Evolutionary conservation across 2,329 filamentous ascomycete species (phyloP).

Genomic region (Calonectria honghensis): DNA sequence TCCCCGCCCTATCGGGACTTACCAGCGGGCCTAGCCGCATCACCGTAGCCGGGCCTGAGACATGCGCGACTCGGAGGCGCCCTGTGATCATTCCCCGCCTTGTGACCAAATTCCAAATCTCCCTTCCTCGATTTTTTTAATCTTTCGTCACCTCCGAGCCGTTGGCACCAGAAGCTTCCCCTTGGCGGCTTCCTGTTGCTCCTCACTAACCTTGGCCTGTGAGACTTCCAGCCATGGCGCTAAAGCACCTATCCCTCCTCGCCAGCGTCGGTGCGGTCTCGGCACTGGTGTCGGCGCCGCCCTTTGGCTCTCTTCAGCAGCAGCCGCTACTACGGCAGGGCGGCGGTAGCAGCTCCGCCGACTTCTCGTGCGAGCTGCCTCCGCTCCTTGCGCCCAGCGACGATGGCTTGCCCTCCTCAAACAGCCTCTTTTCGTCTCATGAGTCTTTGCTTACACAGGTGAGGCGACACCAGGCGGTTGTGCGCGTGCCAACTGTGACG

Average conservation of each 20-base stretch:
- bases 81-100: constrained; percentile 27
- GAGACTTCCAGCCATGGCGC: constrained; percentile 43
- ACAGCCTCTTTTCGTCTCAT: constrained; percentile 58
- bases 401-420: constrained; percentile 59
- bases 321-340: constrained; percentile 41
- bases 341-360: constrained; percentile 27
- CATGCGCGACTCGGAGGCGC: constrained; percentile 12
- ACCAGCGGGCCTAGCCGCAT: constrained; percentile 27
- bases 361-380: constrained; percentile 59
- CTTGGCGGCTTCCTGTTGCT: neutral
- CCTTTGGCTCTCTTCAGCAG: constrained; percentile 42
- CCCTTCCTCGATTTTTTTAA: constrained; percentile 1
- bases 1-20: constrained; percentile 33
- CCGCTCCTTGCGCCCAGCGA: constrained; percentile 56
- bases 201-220: no score
- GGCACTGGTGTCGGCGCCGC: constrained; percentile 39
- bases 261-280: constrained; percentile 43
- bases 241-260: constrained; percentile 47
- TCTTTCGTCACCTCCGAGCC: neutral
- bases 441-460: constrained; percentile 64
- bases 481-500: constrained; percentile 72
- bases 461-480: constrained; percentile 71
- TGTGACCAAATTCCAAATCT: constrained; percentile 22
- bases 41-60: constrained; percentile 10
- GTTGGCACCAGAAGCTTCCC: neutral